Evolutionary conservation across 1,284 basidiomycete genomes (phyloP).

Genomic region (Termitomyces sp.): DNA sequence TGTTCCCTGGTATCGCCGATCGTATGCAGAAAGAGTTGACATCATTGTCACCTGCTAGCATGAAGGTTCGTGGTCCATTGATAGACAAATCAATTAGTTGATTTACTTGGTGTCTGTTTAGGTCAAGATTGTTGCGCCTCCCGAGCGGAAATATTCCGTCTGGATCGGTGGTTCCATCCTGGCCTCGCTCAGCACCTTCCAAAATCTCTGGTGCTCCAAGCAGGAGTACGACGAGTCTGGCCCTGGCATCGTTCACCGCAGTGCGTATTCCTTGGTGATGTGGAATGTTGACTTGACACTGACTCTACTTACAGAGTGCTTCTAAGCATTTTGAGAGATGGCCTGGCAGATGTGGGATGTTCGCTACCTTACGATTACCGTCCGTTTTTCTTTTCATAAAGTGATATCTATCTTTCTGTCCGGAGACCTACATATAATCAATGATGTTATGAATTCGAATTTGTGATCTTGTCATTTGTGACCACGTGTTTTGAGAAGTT

Average conservation of each 20-base stretch:
- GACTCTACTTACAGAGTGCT: conserved; percentile 25
- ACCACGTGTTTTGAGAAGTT: conserved; percentile 10
- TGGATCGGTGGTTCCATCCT: conserved; percentile 99
- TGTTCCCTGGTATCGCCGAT: conserved; percentile 97
- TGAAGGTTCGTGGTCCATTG: conserved; percentile 69
- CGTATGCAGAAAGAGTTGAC: conserved; percentile 99
- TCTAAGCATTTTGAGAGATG: conserved; percentile 20
- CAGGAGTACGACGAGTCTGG: conserved; percentile 90
- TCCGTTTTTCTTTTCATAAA: conserved; percentile 10
- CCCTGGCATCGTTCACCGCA: conserved; percentile 82
- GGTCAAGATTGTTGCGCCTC: conserved; percentile 93
- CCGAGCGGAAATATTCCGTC: conserved; percentile 92
- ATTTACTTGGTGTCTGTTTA: conserved; percentile 29
- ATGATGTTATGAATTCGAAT: conserved; percentile 6
- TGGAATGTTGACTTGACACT: not conserved
- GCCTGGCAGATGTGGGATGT: conserved; percentile 6
- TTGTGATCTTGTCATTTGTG: not conserved
- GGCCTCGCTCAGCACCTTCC: conserved; percentile 94
- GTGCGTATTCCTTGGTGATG: conserved; percentile 33
- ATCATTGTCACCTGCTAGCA: conserved; percentile 73
- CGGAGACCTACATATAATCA: conserved; percentile 8
- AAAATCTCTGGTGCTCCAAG: conserved; percentile 90
- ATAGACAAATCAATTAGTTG: not conserved
- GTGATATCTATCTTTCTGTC: conserved; percentile 9
- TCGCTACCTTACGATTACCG: conserved; percentile 14